Conservation (phyloP, 169 alveolate species). For the Perkinsus chesapeaki region DNA sequence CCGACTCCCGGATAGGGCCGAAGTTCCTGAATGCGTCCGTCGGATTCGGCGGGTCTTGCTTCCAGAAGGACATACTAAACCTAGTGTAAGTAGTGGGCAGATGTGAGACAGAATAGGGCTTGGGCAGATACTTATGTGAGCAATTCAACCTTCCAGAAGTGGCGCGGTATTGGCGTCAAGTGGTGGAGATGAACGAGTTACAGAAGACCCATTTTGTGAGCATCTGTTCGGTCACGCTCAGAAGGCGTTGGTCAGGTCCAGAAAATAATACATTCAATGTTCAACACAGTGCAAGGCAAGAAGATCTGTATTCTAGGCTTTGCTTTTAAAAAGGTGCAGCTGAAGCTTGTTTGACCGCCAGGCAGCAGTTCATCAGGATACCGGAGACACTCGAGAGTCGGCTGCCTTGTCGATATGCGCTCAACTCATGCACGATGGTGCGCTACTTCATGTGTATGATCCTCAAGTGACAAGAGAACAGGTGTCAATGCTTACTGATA, state of each 20-base stretch:
- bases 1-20: conserved; percentile 71
- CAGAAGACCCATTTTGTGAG: conserved; percentile 48
- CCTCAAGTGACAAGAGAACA: conserved; percentile 48
- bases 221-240: background rate
- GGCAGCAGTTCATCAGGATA: conserved; percentile 31
- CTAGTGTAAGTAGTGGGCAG: conserved; percentile 21
- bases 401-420: conserved; percentile 46
- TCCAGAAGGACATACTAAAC: conserved; percentile 69
- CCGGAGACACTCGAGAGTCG: conserved; percentile 77
- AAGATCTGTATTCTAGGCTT: conserved; percentile 70
- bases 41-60: conserved; percentile 89
- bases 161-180: conserved; percentile 68
- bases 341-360: background rate
- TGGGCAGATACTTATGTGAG: conserved; percentile 48
- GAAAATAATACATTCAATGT: conserved; percentile 36
- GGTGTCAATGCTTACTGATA: background rate
- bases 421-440: conserved; percentile 57
- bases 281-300: conserved; percentile 50
- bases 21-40: conserved; percentile 64
- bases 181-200: conserved; percentile 56
- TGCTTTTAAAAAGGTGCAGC: conserved; percentile 64
- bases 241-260: background rate
- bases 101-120: background rate
- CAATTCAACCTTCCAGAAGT: conserved; percentile 52
- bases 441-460: conserved; percentile 60